Evolutionary conservation across 257 asterid species (phyloP).

Genomic region (Prunella vulgaris): DNA sequence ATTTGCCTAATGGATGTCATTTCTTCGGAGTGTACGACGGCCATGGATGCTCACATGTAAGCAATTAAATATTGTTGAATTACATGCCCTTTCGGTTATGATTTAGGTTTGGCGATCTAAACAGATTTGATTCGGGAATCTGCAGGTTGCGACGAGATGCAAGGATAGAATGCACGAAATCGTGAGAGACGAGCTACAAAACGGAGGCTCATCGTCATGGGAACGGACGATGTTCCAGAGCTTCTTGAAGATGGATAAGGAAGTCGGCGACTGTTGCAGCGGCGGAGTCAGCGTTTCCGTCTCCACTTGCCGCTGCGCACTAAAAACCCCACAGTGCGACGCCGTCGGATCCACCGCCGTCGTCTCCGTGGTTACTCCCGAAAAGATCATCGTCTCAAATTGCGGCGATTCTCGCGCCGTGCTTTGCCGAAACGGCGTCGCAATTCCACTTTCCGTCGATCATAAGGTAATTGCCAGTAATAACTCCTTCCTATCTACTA

Average conservation of each 20-base stretch:
- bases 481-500: too few relatives aligned
- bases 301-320: conserved; percentile 78
- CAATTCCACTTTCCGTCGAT: conserved; percentile 79
- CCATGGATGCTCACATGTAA: conserved; percentile 98
- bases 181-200: conserved; percentile 51
- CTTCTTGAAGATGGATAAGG: conserved; percentile 74
- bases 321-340: conserved; percentile 83
- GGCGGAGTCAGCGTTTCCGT: conserved; percentile 7
- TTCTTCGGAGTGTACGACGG: conserved; percentile 93
- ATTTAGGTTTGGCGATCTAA: not conserved
- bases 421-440: conserved; percentile 78
- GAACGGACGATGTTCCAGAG: conserved; percentile 48
- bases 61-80: not conserved
- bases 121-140: not conserved
- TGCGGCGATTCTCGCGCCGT: conserved; percentile 99
- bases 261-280: conserved; percentile 44
- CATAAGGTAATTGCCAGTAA: conserved; percentile 52
- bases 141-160: conserved; percentile 82
- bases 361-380: conserved; percentile 69
- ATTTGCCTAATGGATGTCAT: conserved; percentile 32
- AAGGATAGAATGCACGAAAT: conserved; percentile 90
- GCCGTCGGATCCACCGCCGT: conserved; percentile 99
- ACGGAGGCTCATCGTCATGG: conserved; percentile 45
- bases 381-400: conserved; percentile 70
- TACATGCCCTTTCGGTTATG: not conserved